These are phyloP conservation scores for Aspergillus phoenicis DNA, from an alignment of 2,329 filamentous ascomycete species.

Conservation along the genomic window DNA sequence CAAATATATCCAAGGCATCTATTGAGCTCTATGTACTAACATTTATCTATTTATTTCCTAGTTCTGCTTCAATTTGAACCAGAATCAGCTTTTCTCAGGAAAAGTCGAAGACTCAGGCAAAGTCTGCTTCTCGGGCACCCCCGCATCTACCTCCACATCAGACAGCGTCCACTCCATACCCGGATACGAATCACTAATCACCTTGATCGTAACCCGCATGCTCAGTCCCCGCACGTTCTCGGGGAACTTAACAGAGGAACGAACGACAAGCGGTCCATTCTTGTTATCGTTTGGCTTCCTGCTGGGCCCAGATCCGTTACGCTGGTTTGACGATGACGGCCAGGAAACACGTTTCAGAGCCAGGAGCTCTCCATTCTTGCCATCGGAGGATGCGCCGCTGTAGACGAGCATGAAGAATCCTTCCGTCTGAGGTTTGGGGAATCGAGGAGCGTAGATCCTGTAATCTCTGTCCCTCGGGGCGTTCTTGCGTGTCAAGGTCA, in stretches of 20 bases:
- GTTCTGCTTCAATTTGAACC: not conserved
- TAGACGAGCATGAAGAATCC: slow-evolving; percentile 86
- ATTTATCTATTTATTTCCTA: not conserved
- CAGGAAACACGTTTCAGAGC: slow-evolving; percentile 86
- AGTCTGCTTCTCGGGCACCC: slow-evolving; percentile 30
- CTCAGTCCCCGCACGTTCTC: slow-evolving; percentile 20
- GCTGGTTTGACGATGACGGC: slow-evolving; percentile 47
- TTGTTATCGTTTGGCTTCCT: slow-evolving; percentile 16
- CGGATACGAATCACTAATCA: slow-evolving; percentile 86
- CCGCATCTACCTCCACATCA: slow-evolving; percentile 54
- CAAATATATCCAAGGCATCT: not conserved
- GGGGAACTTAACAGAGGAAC: slow-evolving; percentile 38
- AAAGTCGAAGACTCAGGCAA: slow-evolving; percentile 19
- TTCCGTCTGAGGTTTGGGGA: slow-evolving; percentile 92
- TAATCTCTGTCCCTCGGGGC: slow-evolving; percentile 65
- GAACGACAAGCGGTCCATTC: slow-evolving; percentile 25
- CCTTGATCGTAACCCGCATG: slow-evolving; percentile 68
- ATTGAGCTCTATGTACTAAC: not conserved
- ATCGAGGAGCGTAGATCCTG: slow-evolving; percentile 81
- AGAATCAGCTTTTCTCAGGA: slow-evolving; percentile 17
- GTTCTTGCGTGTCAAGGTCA: slow-evolving; percentile 67
- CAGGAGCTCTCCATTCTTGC: slow-evolving; percentile 71
- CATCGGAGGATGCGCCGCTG: slow-evolving; percentile 27
- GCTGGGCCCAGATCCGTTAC: slow-evolving; percentile 19
- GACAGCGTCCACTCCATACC: slow-evolving; percentile 66